Evolutionary conservation across 768 basidiomycete species (phyloP), one percentile per base, ranked within the genome.

Genomic region (Saitozyma podzolica): DNA sequence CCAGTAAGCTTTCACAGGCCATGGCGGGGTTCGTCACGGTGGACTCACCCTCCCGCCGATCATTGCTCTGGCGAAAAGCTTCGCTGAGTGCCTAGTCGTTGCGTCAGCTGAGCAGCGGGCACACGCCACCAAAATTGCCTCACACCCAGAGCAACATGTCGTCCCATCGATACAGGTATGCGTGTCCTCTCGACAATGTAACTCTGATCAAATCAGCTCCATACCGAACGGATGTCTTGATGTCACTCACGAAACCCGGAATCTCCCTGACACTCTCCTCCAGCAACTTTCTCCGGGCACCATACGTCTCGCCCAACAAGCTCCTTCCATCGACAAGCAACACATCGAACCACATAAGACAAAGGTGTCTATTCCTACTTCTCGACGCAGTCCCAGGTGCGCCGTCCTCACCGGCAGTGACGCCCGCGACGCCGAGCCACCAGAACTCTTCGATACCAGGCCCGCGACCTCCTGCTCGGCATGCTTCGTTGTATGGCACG

Each of bases 271-370:
- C 81, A 8, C 86, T 63, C 1, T 79, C 70, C 74, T 92, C 88
- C 14, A 96, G 84, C 3, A 84, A 73, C 14, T 78, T 76, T 39
- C 91, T 85, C 11, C 93, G 86, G 8, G 80, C 67, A 0, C 78
- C 75, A 69, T 94, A 94, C 0, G 87, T 78, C 3, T 74, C 74
- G 10, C 82, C 80, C 8, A 91, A 67, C 10, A 91, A 80, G 8
- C 84, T 86, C 42, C 76, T 69, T n/a, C 80, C 84, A 67, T 92
- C 85, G 0, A 91, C 80, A n/a, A 84, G 75, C 7, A 96, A 83
- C 13, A 94, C 70, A 70, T 96, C 93, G 71, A 94, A 96, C 81
- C 92, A 94, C 11, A 92, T 87, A 16, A 95, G 83, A 17, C 86
- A 89, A 8, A 93, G 85, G 63, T 87, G 88, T 2, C 86, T 83